phyloP scores from a whole-genome alignment of 305 asterid genomes.

The Fraxinus velutina region DNA sequence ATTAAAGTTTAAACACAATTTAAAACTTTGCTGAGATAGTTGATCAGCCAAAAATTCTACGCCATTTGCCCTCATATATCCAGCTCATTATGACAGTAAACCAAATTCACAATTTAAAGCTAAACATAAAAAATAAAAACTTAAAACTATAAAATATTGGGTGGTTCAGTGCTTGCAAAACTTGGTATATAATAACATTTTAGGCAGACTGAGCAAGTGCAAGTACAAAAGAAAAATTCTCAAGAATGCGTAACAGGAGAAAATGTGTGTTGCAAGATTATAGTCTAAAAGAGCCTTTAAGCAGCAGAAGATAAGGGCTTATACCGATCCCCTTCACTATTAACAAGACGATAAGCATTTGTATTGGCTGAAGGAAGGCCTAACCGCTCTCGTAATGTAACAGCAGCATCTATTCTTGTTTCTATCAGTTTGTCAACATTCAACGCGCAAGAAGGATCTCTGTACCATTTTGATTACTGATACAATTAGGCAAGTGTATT shows the following conservation, averaged over 20 bases:
- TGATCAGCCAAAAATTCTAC: background rate
- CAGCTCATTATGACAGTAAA: background rate
- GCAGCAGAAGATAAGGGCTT: background rate
- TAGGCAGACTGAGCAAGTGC: background rate
- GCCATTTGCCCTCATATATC: background rate
- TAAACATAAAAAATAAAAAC: background rate
- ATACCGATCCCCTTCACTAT: background rate
- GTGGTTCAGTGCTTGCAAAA: background rate
- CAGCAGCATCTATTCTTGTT: constrained; percentile 46
- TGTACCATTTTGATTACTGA: constrained; percentile 28
- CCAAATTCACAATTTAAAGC: background rate
- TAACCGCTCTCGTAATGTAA: constrained; percentile 35
- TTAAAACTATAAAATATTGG: background rate
- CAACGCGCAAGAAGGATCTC: constrained; percentile 61
- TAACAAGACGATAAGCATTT: constrained; percentile 46
- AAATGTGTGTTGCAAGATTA: background rate
- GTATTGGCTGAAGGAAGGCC: constrained; percentile 45
- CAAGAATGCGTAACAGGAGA: background rate
- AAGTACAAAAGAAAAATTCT: background rate
- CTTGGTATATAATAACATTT: background rate
- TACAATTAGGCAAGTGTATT: constrained; percentile 15
- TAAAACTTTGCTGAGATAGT: background rate
- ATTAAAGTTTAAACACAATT: background rate
- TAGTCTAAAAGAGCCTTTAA: background rate
- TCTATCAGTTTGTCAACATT: constrained; percentile 42